Conservation (phyloP, 352 stramenopile genomes). For the Pythium utonaiense region DNA sequence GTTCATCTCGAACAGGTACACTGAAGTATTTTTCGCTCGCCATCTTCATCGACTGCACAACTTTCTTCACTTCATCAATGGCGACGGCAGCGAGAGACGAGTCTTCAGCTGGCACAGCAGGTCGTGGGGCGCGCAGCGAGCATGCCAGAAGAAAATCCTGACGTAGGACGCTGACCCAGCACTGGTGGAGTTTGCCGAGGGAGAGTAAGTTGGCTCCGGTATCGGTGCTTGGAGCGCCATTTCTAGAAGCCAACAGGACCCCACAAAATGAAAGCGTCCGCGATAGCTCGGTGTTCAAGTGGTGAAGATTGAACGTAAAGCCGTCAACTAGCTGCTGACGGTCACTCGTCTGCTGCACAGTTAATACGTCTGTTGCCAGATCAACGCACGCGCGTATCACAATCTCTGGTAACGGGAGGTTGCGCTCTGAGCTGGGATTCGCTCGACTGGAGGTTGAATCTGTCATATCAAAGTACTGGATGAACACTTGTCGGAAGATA, state of each 20-base stretch:
- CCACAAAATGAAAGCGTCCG: conserved; percentile 34
- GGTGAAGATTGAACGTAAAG: conserved; percentile 51
- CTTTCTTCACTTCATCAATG: conserved; percentile 22
- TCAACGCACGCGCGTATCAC: conserved; percentile 53
- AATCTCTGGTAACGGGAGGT: conserved; percentile 40
- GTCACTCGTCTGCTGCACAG: conserved; percentile 29
- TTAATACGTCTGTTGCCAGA: conserved; percentile 35
- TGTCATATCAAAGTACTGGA: conserved; percentile 25
- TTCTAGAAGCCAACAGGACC: background rate
- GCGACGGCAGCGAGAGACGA: background rate
- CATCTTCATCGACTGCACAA: conserved; percentile 28
- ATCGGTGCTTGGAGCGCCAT: background rate
- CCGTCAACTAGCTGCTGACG: conserved; percentile 5
- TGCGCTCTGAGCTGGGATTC: conserved; percentile 1
- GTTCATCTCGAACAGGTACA: conserved; percentile 36
- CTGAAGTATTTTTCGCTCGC: conserved; percentile 70
- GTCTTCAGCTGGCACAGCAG: background rate
- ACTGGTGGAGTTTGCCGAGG: conserved; percentile 58
- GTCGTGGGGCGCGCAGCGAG: background rate
- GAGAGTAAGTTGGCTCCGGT: conserved; percentile 33
- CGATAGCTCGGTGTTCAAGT: conserved; percentile 35
- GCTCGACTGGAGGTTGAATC: background rate
- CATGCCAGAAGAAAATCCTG: conserved; percentile 42
- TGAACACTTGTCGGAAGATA: conserved; percentile 48
- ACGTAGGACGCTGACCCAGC: conserved; percentile 51